Conservation (phyloP, 2,329 filamentous ascomycete genomes). For the Talaromyces piceae region DNA sequence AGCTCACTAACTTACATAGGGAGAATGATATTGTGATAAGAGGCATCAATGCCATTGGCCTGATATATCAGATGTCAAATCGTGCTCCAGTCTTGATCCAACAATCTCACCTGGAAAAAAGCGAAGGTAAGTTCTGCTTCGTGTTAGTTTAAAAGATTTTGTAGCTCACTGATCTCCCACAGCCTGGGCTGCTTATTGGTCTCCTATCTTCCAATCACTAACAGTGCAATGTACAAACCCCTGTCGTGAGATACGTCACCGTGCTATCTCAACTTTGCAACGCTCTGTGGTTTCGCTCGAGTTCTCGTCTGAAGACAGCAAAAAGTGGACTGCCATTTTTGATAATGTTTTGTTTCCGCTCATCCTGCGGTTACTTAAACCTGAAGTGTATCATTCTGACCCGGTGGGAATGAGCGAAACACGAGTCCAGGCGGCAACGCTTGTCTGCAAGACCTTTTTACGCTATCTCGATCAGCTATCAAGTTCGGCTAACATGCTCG, state of each 20-base stretch:
- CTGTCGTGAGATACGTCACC: conserved; percentile 82
- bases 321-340: conserved; percentile 94
- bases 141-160: not conserved
- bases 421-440: conserved; percentile 78
- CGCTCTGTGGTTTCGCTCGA: conserved; percentile 77
- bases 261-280: conserved; percentile 80
- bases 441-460: conserved; percentile 91
- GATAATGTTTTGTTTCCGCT: conserved; percentile 88
- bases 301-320: conserved; percentile 72
- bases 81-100: conserved; percentile 82
- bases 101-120: conserved; percentile 84
- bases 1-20: conserved; percentile 22
- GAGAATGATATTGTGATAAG: conserved; percentile 67
- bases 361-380: conserved; percentile 78
- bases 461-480: conserved; percentile 83
- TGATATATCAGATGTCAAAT: conserved; percentile 73
- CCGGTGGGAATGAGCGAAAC: conserved; percentile 93
- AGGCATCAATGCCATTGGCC: conserved; percentile 70
- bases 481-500: conserved; percentile 80
- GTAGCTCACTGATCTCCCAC: conserved; percentile 7
- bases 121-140: conserved; percentile 54
- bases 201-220: conserved; percentile 82
- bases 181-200: conserved; percentile 98
- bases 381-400: conserved; percentile 88
- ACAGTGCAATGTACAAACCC: conserved; percentile 90